phyloP scores from a whole-genome alignment of 2,329 filamentous ascomycete species.

The Fusarium verrucosum region DNA sequence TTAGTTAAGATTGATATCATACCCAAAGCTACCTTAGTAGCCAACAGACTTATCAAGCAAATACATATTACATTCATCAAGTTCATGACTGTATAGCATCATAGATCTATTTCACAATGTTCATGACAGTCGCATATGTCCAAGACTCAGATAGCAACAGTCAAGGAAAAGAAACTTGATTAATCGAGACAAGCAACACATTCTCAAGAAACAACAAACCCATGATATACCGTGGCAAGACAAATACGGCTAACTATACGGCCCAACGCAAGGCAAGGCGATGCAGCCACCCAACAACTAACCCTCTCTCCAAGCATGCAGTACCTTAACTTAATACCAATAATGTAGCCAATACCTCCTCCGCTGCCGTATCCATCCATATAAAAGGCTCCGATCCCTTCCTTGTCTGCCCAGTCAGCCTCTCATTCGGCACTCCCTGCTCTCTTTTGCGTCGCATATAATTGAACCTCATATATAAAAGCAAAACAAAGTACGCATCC shows the following conservation, averaged over 20 bases:
- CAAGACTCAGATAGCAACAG: not conserved
- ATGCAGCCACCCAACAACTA: slow-evolving; percentile 12
- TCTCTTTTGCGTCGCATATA: slow-evolving; percentile 2
- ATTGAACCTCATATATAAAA: slow-evolving; percentile 6
- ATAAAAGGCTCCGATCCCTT: not conserved
- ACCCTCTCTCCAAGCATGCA: not conserved
- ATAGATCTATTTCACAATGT: not conserved
- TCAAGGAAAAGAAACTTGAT: slow-evolving; percentile 22
- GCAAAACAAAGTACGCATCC: slow-evolving; percentile 15
- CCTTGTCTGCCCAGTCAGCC: not conserved
- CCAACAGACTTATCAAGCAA: not conserved
- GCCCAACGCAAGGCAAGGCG: slow-evolving; percentile 1
- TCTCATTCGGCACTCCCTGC: not conserved
- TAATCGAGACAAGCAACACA: slow-evolving; percentile 27
- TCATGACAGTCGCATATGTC: not conserved
- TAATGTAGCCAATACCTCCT: not conserved
- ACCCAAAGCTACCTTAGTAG: too few species aligned
- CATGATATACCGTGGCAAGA: slow-evolving; percentile 21
- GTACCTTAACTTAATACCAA: not conserved
- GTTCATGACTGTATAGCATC: not conserved
- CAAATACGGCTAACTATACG: slow-evolving; percentile 8
- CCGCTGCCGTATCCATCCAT: not conserved
- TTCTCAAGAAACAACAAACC: slow-evolving; percentile 29
- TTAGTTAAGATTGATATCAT: not conserved
- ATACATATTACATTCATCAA: not conserved